phyloP scores from a whole-genome alignment of 495 filamentous ascomycete species.

The Xylaria venustula region DNA sequence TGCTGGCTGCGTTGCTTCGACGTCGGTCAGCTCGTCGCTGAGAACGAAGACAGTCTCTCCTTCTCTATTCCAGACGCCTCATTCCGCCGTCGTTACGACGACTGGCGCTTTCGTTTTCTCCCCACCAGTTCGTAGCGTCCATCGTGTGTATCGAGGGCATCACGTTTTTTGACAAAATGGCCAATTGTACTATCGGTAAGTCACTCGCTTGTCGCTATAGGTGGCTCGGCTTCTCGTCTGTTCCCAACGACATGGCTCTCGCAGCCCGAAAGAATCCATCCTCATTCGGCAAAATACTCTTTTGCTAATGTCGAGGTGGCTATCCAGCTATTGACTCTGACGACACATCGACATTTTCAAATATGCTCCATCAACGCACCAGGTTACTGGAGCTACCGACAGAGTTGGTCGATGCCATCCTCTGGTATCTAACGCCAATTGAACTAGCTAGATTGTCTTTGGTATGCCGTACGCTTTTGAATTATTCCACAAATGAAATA shows the following conservation, averaged over 20 bases:
- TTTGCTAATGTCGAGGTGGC: not conserved
- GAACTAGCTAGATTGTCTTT: conserved; percentile 55
- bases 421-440: conserved; percentile 57
- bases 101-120: not conserved
- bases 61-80: not conserved
- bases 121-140: not conserved
- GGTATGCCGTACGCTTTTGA: conserved; percentile 55
- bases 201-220: not conserved
- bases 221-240: not conserved
- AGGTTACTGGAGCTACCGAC: conserved; percentile 38
- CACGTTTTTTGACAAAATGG: not conserved
- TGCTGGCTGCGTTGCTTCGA: not conserved
- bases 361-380: not conserved
- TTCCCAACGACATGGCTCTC: not conserved
- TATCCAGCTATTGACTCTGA: not conserved
- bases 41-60: not conserved
- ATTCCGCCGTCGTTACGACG: not conserved
- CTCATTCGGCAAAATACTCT: not conserved
- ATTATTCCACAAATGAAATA: conserved; percentile 53
- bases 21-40: not conserved
- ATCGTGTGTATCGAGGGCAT: not conserved
- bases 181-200: not conserved
- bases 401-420: conserved; percentile 62
- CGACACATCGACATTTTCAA: not conserved
- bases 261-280: not conserved